Base-by-base conservation (phyloP, 169 alveolate species). In the Cryptosporidium tyzzeri region DNA sequence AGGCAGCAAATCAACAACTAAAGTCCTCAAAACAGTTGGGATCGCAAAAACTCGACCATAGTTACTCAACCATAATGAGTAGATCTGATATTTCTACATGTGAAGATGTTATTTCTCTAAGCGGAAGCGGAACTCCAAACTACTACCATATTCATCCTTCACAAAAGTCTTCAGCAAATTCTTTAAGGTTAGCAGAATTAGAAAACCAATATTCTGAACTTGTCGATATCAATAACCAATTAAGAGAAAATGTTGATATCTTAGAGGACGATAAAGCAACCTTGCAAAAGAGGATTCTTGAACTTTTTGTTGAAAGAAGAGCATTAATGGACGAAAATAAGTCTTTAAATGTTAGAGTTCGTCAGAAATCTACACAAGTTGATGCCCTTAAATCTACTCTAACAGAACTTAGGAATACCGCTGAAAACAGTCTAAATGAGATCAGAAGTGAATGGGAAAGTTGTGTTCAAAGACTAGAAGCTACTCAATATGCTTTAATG, bases 191-290 rank as follows among this genome's bases (percentile, higher is more conserved):
- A 39, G 50, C 37, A 41, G 65, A 62, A 18, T 16, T 80, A 21
- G 89, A 80, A 55, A 31, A 26, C 16, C 89, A 80, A 50, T 80
- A 31, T 16, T 80, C 89, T n/a, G 89, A 80, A n/a, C 70, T 80
- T 7, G 23, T 62, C 10, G 89, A 59, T 26, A 65, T 65, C n/a
- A 80, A 80, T 48, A 45, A 59, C 37, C 73, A 80, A 29, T 39
- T 80, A 9, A 37, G 68, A 44, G 89, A 80, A 21, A 80, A 80
- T 45, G 68, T 80, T 37, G 89, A 80, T 8, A 65, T 80, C 23
- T 37, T 80, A 10, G 89, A 80, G 70, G 89, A 80, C 14, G 89
- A 80, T 44, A 80, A 80, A n/a, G 89, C 89, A 18, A 80, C 89
- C 18, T 65, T 80, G 2, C 89, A 80, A 80, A 80, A 65, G 26